phyloP scores from a whole-genome alignment of 805 yeast species.

The Teunomyces kruisii region DNA sequence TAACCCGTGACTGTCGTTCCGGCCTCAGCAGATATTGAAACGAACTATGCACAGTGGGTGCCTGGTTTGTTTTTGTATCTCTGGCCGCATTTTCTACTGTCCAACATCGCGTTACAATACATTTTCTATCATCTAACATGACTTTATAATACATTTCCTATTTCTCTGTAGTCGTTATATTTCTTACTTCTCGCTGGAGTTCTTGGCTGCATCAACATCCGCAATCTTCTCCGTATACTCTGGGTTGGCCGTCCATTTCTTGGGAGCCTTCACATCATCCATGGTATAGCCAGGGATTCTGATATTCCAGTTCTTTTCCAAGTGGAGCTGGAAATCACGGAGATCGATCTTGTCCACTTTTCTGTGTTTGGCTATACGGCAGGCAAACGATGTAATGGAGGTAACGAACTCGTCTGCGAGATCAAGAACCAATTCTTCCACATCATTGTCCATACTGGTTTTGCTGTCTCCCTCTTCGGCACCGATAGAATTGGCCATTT shows the following conservation, averaged over 20 bases:
- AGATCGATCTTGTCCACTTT: conserved; percentile 27
- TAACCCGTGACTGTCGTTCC: too few relatives aligned
- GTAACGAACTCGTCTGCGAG: conserved; percentile 29
- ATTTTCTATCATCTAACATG: too few relatives aligned
- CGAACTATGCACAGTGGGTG: too few relatives aligned
- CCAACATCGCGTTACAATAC: too few relatives aligned
- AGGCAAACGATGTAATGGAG: conserved; percentile 28
- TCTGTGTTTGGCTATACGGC: conserved; percentile 29
- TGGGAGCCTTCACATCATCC: conserved; percentile 24
- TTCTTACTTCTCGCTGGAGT: neutral
- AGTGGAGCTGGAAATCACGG: conserved; percentile 27
- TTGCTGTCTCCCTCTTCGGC: conserved; percentile 30
- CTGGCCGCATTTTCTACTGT: too few relatives aligned
- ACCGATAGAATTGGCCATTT: conserved; percentile 25
- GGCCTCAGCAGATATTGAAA: too few relatives aligned
- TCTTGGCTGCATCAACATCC: conserved; percentile 15
- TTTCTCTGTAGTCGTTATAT: neutral
- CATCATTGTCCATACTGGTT: conserved; percentile 27
- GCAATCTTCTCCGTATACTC: conserved; percentile 22
- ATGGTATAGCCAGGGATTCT: conserved; percentile 25
- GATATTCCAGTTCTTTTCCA: conserved; percentile 29
- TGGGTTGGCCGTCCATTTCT: conserved; percentile 25
- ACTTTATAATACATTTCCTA: too few relatives aligned
- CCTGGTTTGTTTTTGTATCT: too few relatives aligned
- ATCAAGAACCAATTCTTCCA: conserved; percentile 27